These are phyloP conservation scores for Deinandra increscens DNA, from an alignment of 129 eudicot species.

Conservation along the genomic window DNA sequence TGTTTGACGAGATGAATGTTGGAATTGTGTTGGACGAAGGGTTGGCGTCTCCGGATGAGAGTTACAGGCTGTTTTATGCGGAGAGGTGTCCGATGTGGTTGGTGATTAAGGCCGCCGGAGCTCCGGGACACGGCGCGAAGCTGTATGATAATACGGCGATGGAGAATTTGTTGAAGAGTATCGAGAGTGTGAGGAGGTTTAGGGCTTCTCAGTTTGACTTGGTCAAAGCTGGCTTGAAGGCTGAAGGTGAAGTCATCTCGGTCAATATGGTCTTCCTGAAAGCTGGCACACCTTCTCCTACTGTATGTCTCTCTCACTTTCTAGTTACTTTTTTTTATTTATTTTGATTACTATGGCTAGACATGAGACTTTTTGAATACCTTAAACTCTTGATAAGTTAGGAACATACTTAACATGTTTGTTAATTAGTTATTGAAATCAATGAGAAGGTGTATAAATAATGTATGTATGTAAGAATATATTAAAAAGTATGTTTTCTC, in stretches of 20 bases:
- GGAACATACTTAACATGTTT: background rate
- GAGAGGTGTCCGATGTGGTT: conserved; percentile 90
- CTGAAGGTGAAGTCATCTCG: conserved; percentile 85
- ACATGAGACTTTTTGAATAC: too few species aligned
- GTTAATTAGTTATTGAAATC: background rate
- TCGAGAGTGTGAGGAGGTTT: conserved; percentile 88
- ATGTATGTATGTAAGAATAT: background rate
- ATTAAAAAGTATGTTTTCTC: conserved; percentile 16
- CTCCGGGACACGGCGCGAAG: conserved; percentile 95
- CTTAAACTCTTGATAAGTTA: too few species aligned
- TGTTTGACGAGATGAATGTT: conserved; percentile 75
- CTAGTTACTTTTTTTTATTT: background rate
- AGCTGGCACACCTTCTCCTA: conserved; percentile 93
- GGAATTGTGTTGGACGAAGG: conserved; percentile 93
- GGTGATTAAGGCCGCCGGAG: conserved; percentile 76
- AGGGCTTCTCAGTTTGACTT: conserved; percentile 90
- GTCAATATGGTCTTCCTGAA: conserved; percentile 82
- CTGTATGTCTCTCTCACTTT: conserved; percentile 41
- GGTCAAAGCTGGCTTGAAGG: conserved; percentile 73
- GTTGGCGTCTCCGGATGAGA: conserved; percentile 58
- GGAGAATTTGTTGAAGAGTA: conserved; percentile 90
- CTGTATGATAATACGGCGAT: conserved; percentile 83
- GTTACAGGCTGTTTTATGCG: conserved; percentile 63
- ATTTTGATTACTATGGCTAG: too few species aligned
- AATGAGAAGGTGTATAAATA: background rate